Base-by-base conservation (phyloP, 352 stramenopile species). In the Globisporangium lucens region DNA sequence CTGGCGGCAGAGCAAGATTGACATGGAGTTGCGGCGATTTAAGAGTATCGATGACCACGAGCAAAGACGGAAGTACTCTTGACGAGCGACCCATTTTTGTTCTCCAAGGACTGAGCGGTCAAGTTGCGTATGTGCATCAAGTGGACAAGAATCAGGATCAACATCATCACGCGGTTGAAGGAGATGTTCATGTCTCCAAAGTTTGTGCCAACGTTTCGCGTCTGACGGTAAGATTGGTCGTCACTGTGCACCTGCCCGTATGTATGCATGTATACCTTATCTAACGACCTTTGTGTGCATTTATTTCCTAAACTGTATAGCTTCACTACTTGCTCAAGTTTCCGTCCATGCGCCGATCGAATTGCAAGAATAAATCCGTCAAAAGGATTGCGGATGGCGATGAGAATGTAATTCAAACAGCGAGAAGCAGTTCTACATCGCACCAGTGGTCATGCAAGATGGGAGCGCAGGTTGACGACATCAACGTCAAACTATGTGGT, bases 241-340 rank as follows among this genome's bases (percentile, higher is more conserved):
- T 36, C 43, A 55, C 46, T 41, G 33, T n/a, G 9, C 35, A 46
- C 2, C 8, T 13, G 15, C 38, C 29, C 30, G 29, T 24, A 12
- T 55, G 41, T 22, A 47, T 51, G 7, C 38, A 12, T 55, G 41
- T 22, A 47, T 51, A 20, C 38, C 38, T 4, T 10, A 38, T 5
- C 38, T 38, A 22, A 65, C 22, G 3, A 17, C 36, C 9, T 57
- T 43, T 24, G 24, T 64, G 12, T 20, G 53, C 43, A 73, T 49
- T 38, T 3, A 53, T 15, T 13, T 30, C 24, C 20, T 49, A 27
- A 49, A 22, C 13, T 29, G 33, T 36, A 22, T 57, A 88, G 80
- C 56, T 83, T 51, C 61, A 73, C 24, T 87, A 85, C 69, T 55
- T 89, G 15, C 58, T 74, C 41, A 80, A 80, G 63, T 57, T 76